Evolutionary conservation across 805 yeast genomes (phyloP), one percentile per base, ranked within the genome.

Genomic region (Metschnikowia picachoensis): DNA sequence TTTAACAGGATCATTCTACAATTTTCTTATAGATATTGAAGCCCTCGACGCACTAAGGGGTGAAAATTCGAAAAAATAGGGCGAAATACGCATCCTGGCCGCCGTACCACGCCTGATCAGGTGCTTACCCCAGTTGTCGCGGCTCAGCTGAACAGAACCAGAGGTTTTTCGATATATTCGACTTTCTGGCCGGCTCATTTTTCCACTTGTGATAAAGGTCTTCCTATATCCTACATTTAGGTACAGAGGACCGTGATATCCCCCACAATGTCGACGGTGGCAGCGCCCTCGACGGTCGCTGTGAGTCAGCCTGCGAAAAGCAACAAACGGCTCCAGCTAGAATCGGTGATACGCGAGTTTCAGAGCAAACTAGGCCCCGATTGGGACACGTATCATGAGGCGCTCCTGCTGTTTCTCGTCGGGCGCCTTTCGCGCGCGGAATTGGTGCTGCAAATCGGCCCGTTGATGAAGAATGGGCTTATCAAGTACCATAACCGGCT

Each of bases 371-470:
- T 92, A 48, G 97, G 97, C 2, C 71, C 76, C 37, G 78, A 80
- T 43, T 92, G 99, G 99, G 92, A 85, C 51, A 77, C 76, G 48
- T 92, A 92, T 64, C 91, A 95, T 51, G 85, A 83, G 46, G 75
- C 87, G 5, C 76, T 94, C 20, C 82, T 92, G 41, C 69, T 78
- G 43, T 92, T 90, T 57, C 70, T 92, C 33, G 72, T 85, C 33
- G 96, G 96, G 5, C 85, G 83, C 61, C 70, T 90, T 15, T 85
- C 96, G 10, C 74, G 96, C 40, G 64, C 66, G 16, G 99, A 92
- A 64, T 72, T 92, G 45, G 79, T 80, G 50, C 68, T 72, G 12
- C 81, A 73, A 39, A 72, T 88, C 30, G 71, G 72, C 37, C 76
- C 76, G n/a, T 70, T 87, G 27, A 70, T 90, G 42, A 68, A 64